Evolutionary conservation across 2,329 filamentous ascomycete genomes (phyloP).

Genomic region (Juglanconis oblonga): DNA sequence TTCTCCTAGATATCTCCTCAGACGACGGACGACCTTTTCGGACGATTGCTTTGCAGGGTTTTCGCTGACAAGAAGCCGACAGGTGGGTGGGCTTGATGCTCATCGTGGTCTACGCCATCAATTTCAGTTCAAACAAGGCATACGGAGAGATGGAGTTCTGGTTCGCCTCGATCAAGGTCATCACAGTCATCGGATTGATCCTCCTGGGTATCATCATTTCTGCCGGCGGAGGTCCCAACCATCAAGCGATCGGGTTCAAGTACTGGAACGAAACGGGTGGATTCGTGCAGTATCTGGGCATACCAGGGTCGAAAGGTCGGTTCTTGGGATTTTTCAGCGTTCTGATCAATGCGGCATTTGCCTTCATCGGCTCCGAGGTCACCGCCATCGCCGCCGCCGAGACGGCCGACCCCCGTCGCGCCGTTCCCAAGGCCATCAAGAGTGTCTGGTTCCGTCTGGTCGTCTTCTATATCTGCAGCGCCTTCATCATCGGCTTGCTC

Average conservation of each 20-base stretch:
- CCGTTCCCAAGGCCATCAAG: constrained; percentile 68
- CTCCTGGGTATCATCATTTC: constrained; percentile 75
- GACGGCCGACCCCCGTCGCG: constrained; percentile 68
- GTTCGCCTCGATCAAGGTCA: constrained; percentile 73
- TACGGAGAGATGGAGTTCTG: constrained; percentile 80
- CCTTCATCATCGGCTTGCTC: constrained; percentile 71
- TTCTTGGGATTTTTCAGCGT: constrained; percentile 70
- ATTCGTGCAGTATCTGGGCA: constrained; percentile 57
- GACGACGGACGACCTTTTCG: too few relatives aligned
- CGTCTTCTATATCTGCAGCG: constrained; percentile 60
- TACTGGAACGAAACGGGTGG: constrained; percentile 69
- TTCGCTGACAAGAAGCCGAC: not conserved
- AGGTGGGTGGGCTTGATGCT: not conserved
- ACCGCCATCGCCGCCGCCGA: constrained; percentile 79
- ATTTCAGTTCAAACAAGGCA: constrained; percentile 68
- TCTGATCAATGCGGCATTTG: constrained; percentile 66
- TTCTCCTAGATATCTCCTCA: too few relatives aligned
- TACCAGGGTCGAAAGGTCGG: constrained; percentile 51
- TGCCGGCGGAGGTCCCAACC: constrained; percentile 63
- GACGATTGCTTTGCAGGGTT: not conserved
- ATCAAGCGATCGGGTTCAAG: constrained; percentile 65
- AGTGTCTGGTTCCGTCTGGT: constrained; percentile 76
- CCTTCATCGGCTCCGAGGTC: constrained; percentile 71
- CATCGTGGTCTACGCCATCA: constrained; percentile 40
- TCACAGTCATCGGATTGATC: constrained; percentile 72